Percentiles rank a stretch among this genome's conserved stretches.
phyloP scores from a whole-genome alignment of 495 filamentous ascomycete species.

The Penicillium salamii region DNA sequence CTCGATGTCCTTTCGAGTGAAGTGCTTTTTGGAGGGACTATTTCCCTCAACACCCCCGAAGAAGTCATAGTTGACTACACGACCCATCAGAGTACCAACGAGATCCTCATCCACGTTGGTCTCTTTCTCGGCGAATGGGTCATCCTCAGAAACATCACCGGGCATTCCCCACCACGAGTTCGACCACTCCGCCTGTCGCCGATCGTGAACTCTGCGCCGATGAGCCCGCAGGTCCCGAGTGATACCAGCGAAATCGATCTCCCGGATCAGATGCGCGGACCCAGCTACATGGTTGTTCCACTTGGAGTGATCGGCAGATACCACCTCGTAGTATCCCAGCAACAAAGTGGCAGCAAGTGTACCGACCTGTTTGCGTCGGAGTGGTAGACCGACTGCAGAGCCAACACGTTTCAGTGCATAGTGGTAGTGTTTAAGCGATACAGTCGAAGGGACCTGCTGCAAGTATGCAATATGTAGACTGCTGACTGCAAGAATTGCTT shows the following conservation, averaged over 20 bases:
- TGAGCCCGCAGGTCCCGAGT: slow-evolving; percentile 65
- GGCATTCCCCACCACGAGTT: slow-evolving; percentile 9
- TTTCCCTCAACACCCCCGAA: slow-evolving; percentile 40
- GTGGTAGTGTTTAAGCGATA: slow-evolving; percentile 90
- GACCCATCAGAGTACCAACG: slow-evolving; percentile 44
- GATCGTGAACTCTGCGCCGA: slow-evolving; percentile 28
- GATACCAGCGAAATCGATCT: slow-evolving; percentile 74
- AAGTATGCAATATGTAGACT: slow-evolving; percentile 87
- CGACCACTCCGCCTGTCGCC: slow-evolving; percentile 19
- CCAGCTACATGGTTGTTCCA: slow-evolving; percentile 92
- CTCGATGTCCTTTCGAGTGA: slow-evolving; percentile 71
- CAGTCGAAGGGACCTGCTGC: slow-evolving; percentile 65
- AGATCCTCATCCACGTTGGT: slow-evolving; percentile 38
- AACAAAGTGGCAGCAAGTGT: slow-evolving; percentile 88
- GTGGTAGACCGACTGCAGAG: slow-evolving; percentile 66
- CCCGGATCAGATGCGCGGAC: slow-evolving; percentile 75
- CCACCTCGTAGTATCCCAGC: slow-evolving; percentile 90
- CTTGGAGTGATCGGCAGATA: slow-evolving; percentile 90
- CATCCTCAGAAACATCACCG: slow-evolving; percentile 28
- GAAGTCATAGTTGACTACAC: slow-evolving; percentile 43
- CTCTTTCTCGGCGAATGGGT: slow-evolving; percentile 46
- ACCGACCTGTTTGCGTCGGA: slow-evolving; percentile 69
- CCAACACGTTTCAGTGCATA: slow-evolving; percentile 76
- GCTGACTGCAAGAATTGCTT: slow-evolving; percentile 85
- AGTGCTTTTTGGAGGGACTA: slow-evolving; percentile 30